Percentiles rank a stretch among this genome's conserved stretches.
Conservation (phyloP, 1,139 yeast species). For the Blastobotrys petasosporus region DNA sequence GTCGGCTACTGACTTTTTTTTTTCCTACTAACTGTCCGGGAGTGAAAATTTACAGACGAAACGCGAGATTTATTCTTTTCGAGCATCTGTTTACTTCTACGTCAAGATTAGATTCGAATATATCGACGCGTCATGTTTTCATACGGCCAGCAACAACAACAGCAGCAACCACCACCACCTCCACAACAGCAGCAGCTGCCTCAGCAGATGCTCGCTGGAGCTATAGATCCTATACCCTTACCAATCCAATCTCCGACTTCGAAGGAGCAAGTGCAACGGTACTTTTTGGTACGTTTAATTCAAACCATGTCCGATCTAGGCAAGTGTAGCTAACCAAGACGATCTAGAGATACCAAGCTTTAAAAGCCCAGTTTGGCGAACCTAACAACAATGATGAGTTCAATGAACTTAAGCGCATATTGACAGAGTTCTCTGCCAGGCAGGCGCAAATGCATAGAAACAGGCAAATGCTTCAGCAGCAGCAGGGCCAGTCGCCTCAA, state of each 20-base stretch:
- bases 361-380: slow-evolving; percentile 31
- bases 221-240: not conserved
- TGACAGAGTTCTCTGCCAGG: slow-evolving; percentile 30
- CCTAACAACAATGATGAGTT: slow-evolving; percentile 36
- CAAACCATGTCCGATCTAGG: not conserved
- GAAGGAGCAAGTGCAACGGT: slow-evolving; percentile 6
- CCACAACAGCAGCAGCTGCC: too few relatives aligned
- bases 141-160: too few relatives aligned
- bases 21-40: too few relatives aligned
- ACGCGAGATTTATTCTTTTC: too few relatives aligned
- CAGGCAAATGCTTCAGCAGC: slow-evolving; percentile 23
- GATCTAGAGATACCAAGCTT: slow-evolving; percentile 38
- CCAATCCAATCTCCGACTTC: slow-evolving; percentile 2
- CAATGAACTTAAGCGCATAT: slow-evolving; percentile 28
- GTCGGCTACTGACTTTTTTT: too few relatives aligned
- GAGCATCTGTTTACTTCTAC: too few relatives aligned
- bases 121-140: too few relatives aligned
- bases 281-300: slow-evolving; percentile 1
- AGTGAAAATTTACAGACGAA: too few relatives aligned
- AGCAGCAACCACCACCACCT: too few relatives aligned
- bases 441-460: slow-evolving; percentile 36
- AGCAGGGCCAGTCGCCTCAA: slow-evolving; percentile 20
- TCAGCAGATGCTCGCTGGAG: too few relatives aligned
- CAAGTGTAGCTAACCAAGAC: slow-evolving; percentile 4
- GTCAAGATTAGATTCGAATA: too few relatives aligned